Percentiles rank a stretch among this genome's conserved stretches.
phyloP scores from a whole-genome alignment of 129 eudicot genomes.

The Escallonia rubra region DNA sequence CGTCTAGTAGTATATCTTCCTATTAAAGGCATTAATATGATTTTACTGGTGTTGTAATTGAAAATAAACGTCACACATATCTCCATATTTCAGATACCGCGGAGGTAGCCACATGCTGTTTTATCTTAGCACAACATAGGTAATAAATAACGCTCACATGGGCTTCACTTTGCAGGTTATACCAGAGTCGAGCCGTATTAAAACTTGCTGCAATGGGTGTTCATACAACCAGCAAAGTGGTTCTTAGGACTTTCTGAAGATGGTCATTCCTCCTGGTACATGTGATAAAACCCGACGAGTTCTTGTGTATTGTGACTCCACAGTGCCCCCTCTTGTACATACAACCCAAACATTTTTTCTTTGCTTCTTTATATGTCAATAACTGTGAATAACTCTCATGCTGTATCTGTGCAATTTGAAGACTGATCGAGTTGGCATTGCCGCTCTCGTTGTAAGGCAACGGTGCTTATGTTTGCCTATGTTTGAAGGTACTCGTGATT shows the following conservation, averaged over 20 bases:
- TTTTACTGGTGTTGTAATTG: background rate
- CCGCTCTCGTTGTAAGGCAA: no score
- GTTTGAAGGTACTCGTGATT: no score
- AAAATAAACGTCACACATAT: background rate
- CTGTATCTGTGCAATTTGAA: conserved; percentile 1
- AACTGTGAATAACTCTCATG: conserved; percentile 14
- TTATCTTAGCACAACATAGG: background rate
- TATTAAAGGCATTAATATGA: background rate
- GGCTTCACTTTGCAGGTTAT: conserved; percentile 49
- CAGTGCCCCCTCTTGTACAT: background rate
- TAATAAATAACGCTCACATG: background rate
- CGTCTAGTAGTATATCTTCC: background rate
- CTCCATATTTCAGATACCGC: background rate
- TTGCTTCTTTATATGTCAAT: background rate
- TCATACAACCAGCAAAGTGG: conserved; percentile 64
- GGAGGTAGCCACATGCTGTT: no score
- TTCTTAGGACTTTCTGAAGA: conserved; percentile 54
- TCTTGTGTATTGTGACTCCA: no score
- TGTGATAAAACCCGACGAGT: background rate
- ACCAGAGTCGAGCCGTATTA: conserved; percentile 68
- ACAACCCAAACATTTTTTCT: no score
- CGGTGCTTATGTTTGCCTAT: no score
- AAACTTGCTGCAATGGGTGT: conserved; percentile 70
- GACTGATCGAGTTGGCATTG: background rate
- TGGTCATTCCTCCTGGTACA: background rate